Base-by-base conservation (phyloP, 768 basidiomycete species). In the Solioccasus polychromus region DNA sequence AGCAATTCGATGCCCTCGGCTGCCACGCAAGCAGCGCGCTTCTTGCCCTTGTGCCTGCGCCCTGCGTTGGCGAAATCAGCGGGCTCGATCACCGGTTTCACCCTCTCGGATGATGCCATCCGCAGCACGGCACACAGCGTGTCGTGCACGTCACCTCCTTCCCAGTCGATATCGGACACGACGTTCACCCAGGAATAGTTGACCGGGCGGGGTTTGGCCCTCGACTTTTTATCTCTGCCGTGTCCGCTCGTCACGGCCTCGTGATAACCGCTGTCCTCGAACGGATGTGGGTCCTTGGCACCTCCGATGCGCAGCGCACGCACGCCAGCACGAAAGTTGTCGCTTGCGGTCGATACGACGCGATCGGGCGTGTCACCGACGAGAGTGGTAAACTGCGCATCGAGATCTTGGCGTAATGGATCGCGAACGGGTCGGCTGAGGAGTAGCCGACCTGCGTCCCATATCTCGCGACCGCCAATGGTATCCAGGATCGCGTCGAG, bases 401-500 rank as follows among this genome's bases (percentile, higher is more conserved):
- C 58, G 5, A 55, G 35, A 7, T 50, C 61, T 36, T 60, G 52
- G 63, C 72, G 40, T 30, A 58, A 55, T 48, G 58, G 53, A 37
- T 64, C 54, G 28, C 47, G 53, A 40, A 56, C 58, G 44, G 54
- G 59, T 42, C 46, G 64, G 68, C 64, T 61, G 54, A 91, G 70
- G 28, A 95, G 69, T 42, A 74, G 62, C 53, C 80, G 79, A 3
- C 83, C 77, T 4, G 82, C 85, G 52, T 88, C 84, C 77, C 91
- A 89, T 28, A 93, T 75, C 30, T 78, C 80, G 58, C 77, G 77
- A 14, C 92, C 90, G 4, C 92, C 92, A 15, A 90, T 68, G 2
- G 86, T 87, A 62, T 95, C 93, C 50, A 94, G 63, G 3, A 96
- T 76, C 18, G 81, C 85, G 60, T 94, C 91, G 62, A 93, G 87